Evolutionary conservation across 2,329 filamentous ascomycete genomes (phyloP), one percentile per base, ranked within the genome.

Genomic region (Aspergillus japonicus): DNA sequence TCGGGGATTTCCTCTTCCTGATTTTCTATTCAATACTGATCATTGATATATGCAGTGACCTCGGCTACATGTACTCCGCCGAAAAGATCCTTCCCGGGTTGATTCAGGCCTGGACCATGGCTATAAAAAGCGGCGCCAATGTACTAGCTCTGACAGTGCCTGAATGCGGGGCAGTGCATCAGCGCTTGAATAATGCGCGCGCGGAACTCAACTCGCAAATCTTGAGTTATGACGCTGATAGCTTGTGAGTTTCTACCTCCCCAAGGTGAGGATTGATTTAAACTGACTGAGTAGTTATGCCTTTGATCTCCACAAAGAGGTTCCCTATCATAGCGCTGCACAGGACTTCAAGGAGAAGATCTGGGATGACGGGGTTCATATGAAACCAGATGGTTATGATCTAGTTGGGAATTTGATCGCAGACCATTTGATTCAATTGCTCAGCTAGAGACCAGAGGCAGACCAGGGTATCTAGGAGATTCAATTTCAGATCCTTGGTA

Each of bases 131-230:
- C 29, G 80, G 80, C 11, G 78, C 78, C 65, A 85, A 85, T 60
- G 82, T 89, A 8, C 80, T 90, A 2, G 85, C 86, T 4, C 76
- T 89, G 52, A 89, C 87, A 0, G 78, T 90, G 2, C 85, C 85
- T 0, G 86, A 88, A 64, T 80, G 79, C 26, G 69, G 72, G 6
- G 56, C 66, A 24, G 67, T 65, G 23, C 62, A 62, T 6, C 63
- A 68, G n/a, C 64, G 64, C 23, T 57, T 80, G 21, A 71, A 73
- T 19, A 62, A 64, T 29, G 70, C 67, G 39, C 76, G 84, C 5
- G 71, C 78, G 24, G 67, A 73, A 23, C 71, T 89, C 54, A 89
- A 89, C 66, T 62, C 71, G 2, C 68, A 76, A 35, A 89, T 89
- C 58, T 76, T 81, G 63, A 70, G 68, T 4, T 80, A 86, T 63